A percentile compares a stretch with the other conserved stretches of the same genome.
Conservation (phyloP, 495 filamentous ascomycete genomes). For the Cercophora newfieldiana region DNA sequence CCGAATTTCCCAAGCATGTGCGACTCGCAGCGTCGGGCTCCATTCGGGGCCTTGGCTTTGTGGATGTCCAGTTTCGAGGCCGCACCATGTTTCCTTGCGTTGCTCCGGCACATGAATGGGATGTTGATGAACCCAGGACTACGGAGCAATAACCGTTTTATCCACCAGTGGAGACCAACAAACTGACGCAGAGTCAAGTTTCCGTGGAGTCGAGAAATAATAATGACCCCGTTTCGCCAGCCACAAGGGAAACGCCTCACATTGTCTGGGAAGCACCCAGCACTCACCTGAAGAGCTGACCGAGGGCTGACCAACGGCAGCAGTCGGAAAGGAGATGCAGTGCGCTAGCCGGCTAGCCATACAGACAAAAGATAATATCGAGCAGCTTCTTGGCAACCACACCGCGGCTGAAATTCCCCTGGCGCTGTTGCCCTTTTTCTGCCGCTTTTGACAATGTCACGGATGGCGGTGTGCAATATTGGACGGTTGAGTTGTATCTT, state of each 20-base stretch:
- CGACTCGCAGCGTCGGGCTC: neutral
- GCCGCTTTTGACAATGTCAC: neutral
- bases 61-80: neutral
- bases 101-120: neutral
- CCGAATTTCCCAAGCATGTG: too few species aligned
- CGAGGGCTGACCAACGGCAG: too few species aligned
- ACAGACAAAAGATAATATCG: neutral
- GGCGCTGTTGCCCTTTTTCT: neutral
- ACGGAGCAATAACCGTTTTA: too few species aligned
- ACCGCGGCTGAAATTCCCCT: neutral
- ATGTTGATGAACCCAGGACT: too few species aligned
- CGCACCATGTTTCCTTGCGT: neutral
- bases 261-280: neutral
- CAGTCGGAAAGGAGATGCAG: neutral
- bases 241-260: neutral
- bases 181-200: neutral
- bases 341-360: neutral
- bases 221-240: neutral
- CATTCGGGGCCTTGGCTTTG: neutral
- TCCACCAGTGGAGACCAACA: neutral
- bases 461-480: neutral
- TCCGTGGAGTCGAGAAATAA: neutral
- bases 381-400: neutral
- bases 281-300: neutral
- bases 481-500: conserved; percentile 1